Evolutionary conservation across 495 filamentous ascomycete genomes (phyloP), one percentile per base, ranked within the genome.

Genomic region (Talaromyces borbonicus): DNA sequence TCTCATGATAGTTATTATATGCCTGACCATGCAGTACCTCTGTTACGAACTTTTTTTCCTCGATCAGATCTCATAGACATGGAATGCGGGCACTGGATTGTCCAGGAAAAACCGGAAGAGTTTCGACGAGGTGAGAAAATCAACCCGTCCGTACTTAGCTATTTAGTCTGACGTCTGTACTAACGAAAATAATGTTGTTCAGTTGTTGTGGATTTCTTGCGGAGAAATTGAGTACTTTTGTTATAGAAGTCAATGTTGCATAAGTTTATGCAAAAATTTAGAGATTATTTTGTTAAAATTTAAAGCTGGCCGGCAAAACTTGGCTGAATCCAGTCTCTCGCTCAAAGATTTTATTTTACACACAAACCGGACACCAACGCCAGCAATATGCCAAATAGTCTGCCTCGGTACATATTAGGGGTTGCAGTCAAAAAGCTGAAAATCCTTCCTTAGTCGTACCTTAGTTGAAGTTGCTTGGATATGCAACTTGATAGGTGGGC

Each of bases 11-110:
- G 35, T 20, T 20, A 38, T 22, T 38, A 38, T 22, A 9, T 38
- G 2, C 35, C 18, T 0, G 35, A 38, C 16, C n/a, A 38, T 23
- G 35, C 35, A 0, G 6, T 38, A 20, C 35, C 35, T 9, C 35
- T 38, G 11, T 20, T n/a, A 1, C 5, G 35, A 7, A 20, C 35
- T 8, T 38, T 38, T 8, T 38, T 38, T 56, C 88, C 87, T 26
- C 60, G 65, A 18, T 92, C 92, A 52, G 61, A 71, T 53, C 51
- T 90, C 29, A 73, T 71, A 12, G 84, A 90, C 63, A 71, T 93
- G 24, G 81, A 90, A 8, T 73, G 79, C 8, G 87, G 88, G 0
- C 87, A 94, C 58, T 93, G 88, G 87, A 67, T 94, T 1, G 85
- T 88, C 45, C 81, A 82, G 8, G 87, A 93, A 66, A 79, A 82